phyloP scores from a whole-genome alignment of 257 asterid species.

The Solanum piurae region DNA sequence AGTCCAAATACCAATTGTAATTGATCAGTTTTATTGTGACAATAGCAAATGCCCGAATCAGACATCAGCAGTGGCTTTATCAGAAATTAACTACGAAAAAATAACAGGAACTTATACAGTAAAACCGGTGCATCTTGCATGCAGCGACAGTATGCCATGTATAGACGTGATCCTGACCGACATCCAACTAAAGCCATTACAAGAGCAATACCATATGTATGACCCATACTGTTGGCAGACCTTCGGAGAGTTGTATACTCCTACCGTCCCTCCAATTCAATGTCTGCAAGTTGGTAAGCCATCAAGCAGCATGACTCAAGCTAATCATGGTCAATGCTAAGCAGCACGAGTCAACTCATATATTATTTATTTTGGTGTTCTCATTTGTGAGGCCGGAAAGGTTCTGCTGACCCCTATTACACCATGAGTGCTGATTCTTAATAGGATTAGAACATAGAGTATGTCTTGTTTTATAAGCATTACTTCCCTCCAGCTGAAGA shows the following conservation, averaged over 20 bases:
- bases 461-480: not conserved
- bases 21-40: constrained; percentile 88
- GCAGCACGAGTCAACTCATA: not conserved
- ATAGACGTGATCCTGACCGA: constrained; percentile 50
- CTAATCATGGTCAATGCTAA: constrained; percentile 54
- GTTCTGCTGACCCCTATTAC: constrained; percentile 44
- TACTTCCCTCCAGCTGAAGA: not conserved
- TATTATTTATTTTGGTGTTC: constrained; percentile 20
- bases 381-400: constrained; percentile 54
- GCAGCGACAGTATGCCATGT: constrained; percentile 74
- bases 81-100: constrained; percentile 63
- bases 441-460: not conserved
- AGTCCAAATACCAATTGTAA: constrained; percentile 71
- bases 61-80: constrained; percentile 60
- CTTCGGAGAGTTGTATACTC: constrained; percentile 59
- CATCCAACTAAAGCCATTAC: constrained; percentile 49
- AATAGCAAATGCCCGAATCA: constrained; percentile 56
- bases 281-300: constrained; percentile 67
- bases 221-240: constrained; percentile 87
- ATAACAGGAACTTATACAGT: constrained; percentile 82
- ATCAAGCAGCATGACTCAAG: constrained; percentile 35
- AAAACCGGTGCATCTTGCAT: constrained; percentile 76
- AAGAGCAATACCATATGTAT: constrained; percentile 53
- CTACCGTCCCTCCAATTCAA: constrained; percentile 55
- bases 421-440: constrained; percentile 2